A percentile compares a stretch with the other conserved stretches of the same genome.
Conservation (phyloP, 225 moss, liverwort and hornwort genomes). For the Rhytidiadelphus loreus region DNA sequence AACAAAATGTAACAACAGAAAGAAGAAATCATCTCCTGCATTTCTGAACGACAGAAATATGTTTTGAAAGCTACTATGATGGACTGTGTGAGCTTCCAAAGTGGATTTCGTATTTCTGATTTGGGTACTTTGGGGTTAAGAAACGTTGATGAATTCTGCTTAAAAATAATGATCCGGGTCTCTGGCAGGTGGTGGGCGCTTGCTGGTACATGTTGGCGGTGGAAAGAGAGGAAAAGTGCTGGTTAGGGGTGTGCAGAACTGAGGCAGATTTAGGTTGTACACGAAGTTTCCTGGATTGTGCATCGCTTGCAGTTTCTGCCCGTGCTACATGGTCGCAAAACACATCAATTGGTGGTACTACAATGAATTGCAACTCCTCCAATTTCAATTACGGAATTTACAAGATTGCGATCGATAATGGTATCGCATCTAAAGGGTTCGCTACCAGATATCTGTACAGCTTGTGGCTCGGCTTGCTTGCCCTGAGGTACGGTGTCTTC, state of each 20-base stretch:
- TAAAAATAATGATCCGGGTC: background rate
- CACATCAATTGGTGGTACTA: background rate
- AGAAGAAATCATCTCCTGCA: background rate
- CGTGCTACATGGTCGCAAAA: conserved; percentile 6
- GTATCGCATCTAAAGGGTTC: conserved; percentile 40
- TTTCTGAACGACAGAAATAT: background rate
- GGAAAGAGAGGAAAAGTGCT: conserved; percentile 20
- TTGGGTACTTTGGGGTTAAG: too few relatives aligned
- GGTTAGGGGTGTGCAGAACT: background rate
- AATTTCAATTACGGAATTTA: conserved; percentile 61
- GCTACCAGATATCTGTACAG: conserved; percentile 67
- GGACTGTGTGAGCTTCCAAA: background rate
- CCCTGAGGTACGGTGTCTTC: conserved; percentile 41
- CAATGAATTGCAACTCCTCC: background rate
- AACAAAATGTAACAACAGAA: background rate
- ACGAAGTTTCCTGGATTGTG: conserved; percentile 22
- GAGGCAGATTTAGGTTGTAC: background rate
- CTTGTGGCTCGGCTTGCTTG: conserved; percentile 80
- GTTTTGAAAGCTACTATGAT: background rate
- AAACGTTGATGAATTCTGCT: background rate
- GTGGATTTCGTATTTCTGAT: too few relatives aligned
- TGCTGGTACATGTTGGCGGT: conserved; percentile 27
- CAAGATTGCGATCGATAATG: conserved; percentile 7
- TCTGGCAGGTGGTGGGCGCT: conserved; percentile 28
- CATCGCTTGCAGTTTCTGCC: background rate